Evolutionary conservation across 306 rosid species (phyloP), one percentile per base, ranked within the genome.

Genomic region (Dalbergia oliveri): DNA sequence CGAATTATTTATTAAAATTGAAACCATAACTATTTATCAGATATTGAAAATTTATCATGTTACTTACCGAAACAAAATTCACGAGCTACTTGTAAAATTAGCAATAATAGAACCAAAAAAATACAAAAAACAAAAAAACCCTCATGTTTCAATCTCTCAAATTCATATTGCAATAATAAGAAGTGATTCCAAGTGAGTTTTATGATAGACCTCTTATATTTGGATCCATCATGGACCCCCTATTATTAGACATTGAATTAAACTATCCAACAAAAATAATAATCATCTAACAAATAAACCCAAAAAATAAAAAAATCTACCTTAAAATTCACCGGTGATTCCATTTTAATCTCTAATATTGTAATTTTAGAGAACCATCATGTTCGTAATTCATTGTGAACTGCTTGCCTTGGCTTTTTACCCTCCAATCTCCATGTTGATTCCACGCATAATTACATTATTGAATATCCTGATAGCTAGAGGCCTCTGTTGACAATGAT

Each of bases 41-140:
- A 65, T 9, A 16, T 7, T n/a, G 70, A n/a, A 64, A 26, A 61
- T 61, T 34, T 15, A 63, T 14, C 68, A 63, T n/a, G 60, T n/a
- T n/a, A 54, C 16, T 54, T 54, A 54, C 26, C 23, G n/a, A 51
- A 51, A 6, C 19, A 61, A 31, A 33, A 61, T 4, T 59, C 15
- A 7, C 43, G 1, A 13, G 18, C 68, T 34, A 63, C 18, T 54
- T 54, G 5, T 16, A 2, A 54, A 54, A 54, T n/a, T 6, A 54
- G 10, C 11, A 54, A 16, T n/a, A 11, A 3, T 54, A 1, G 1
- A 21, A 21, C 23, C 0, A 21, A n/a, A 37, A 37, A 4, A 37
- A 44, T 44, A 0, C 9, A 44, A 44, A 11, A 49, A 12, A 11
- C 4, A 58, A 19, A 57, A 59, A 3, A 1, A 26, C 1, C 31